Evolutionary conservation across 352 stramenopile genomes (phyloP).

Genomic region (Globisporangium middletonii): DNA sequence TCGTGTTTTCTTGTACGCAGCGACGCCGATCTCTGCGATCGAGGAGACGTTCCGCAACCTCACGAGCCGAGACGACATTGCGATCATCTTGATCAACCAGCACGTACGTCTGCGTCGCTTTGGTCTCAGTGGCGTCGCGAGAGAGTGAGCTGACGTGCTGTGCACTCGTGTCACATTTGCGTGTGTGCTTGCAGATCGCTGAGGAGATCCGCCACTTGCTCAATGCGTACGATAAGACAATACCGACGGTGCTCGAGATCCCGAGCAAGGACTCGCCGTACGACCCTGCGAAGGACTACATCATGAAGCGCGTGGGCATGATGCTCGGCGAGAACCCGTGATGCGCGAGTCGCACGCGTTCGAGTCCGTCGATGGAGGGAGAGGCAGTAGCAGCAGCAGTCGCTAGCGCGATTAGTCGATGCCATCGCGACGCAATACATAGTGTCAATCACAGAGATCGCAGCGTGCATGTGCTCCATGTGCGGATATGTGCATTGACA

Average conservation of each 20-base stretch:
- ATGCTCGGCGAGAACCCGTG: conserved; percentile 81
- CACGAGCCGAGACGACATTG: conserved; percentile 93
- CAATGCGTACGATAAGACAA: conserved; percentile 97
- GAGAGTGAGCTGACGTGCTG: background rate
- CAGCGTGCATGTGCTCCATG: too few relatives aligned
- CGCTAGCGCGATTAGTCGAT: too few relatives aligned
- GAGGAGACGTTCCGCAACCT: conserved; percentile 92
- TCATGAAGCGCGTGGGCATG: conserved; percentile 96
- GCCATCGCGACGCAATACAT: too few relatives aligned
- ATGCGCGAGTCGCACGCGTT: background rate
- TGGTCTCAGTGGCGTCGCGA: background rate
- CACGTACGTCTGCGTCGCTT: conserved; percentile 58
- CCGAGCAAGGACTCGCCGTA: conserved; percentile 95
- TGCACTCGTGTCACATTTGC: background rate
- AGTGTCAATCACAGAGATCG: too few relatives aligned
- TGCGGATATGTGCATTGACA: too few relatives aligned
- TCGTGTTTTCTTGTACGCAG: conserved; percentile 20
- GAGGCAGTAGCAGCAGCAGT: too few relatives aligned
- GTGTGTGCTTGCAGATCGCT: conserved; percentile 61
- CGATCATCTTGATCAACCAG: conserved; percentile 99
- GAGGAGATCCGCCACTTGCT: conserved; percentile 98
- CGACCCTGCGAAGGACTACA: conserved; percentile 98
- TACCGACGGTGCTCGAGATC: conserved; percentile 98
- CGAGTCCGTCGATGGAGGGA: too few relatives aligned
- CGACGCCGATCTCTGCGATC: conserved; percentile 86